A percentile compares a stretch with the other conserved stretches of the same genome.
These are phyloP conservation scores for Xylaria sp. DNA, from an alignment of 495 filamentous ascomycete genomes.

Conservation along the genomic window DNA sequence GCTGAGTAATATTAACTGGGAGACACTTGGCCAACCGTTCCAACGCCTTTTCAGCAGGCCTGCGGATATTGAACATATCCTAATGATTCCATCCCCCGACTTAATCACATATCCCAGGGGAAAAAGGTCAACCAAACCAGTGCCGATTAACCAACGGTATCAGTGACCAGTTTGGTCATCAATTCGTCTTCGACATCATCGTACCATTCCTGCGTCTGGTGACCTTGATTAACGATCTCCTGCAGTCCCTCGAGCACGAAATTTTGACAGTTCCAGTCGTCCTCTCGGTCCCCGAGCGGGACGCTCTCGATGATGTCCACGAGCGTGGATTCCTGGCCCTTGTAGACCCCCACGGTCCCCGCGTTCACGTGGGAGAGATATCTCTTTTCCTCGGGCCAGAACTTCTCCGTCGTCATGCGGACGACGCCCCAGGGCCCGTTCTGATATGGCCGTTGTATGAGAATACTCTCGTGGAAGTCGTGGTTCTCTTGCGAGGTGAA, in stretches of 20 bases:
- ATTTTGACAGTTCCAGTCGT: slow-evolving; percentile 8
- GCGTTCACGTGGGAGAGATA: slow-evolving; percentile 8
- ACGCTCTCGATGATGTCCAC: neutral
- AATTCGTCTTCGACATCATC: slow-evolving; percentile 7
- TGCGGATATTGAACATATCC: no score
- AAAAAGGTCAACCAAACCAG: neutral
- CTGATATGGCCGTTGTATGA: slow-evolving; percentile 1
- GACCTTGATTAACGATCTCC: neutral
- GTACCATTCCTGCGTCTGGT: slow-evolving; percentile 8
- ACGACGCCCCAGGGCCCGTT: slow-evolving; percentile 7
- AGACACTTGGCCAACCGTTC: neutral
- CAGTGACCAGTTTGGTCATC: slow-evolving; percentile 4
- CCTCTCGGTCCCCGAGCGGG: neutral
- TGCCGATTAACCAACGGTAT: neutral
- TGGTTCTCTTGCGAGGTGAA: neutral
- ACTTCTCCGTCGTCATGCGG: neutral
- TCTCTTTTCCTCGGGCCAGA: slow-evolving; percentile 14
- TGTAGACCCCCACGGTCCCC: neutral
- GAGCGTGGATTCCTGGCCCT: neutral
- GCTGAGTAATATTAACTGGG: neutral
- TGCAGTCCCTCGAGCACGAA: neutral
- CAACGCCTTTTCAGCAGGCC: neutral
- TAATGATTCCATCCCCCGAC: neutral
- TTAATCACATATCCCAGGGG: neutral
- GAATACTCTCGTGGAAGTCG: slow-evolving; percentile 5